A percentile compares a stretch with the other conserved stretches of the same genome.
Conservation (phyloP, 2,329 filamentous ascomycete genomes). For the Scedosporium apiospermum region DNA sequence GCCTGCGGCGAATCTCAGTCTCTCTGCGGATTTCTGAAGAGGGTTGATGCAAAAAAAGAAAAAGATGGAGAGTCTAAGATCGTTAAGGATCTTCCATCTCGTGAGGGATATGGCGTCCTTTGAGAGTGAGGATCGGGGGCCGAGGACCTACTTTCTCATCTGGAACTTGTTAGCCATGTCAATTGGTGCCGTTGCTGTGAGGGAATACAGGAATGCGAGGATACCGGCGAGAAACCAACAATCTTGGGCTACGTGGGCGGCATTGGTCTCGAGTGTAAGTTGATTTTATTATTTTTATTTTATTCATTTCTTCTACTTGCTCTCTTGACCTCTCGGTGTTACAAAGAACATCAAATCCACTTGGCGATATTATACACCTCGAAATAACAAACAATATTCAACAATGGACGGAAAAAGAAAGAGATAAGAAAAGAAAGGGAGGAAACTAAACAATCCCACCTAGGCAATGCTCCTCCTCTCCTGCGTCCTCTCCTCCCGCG, state of each 20-base stretch:
- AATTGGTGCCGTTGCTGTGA: not conserved
- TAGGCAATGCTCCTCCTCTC: constrained; percentile 1
- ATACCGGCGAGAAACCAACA: not conserved
- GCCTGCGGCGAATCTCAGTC: too few species aligned
- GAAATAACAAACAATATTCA: too few species aligned
- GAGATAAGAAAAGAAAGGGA: not conserved
- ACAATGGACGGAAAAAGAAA: too few species aligned
- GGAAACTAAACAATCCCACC: not conserved
- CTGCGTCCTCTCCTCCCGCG: not conserved
- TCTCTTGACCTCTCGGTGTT: too few species aligned
- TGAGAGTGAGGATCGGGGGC: not conserved
- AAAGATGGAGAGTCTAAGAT: not conserved
- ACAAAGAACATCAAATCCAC: too few species aligned
- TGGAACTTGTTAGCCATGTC: not conserved
- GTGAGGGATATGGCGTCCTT: not conserved
- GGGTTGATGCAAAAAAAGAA: not conserved
- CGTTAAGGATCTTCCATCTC: not conserved
- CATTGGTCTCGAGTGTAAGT: not conserved
- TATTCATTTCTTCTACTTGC: not conserved
- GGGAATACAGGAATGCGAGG: not conserved
- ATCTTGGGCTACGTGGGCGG: not conserved
- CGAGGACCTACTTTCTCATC: not conserved
- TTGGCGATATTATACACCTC: too few species aligned
- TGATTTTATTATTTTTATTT: not conserved
- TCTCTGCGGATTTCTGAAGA: too few species aligned